These are phyloP conservation scores for Stereocaulon alpinum DNA, from an alignment of 495 filamentous ascomycete genomes.

Conservation along the genomic window DNA sequence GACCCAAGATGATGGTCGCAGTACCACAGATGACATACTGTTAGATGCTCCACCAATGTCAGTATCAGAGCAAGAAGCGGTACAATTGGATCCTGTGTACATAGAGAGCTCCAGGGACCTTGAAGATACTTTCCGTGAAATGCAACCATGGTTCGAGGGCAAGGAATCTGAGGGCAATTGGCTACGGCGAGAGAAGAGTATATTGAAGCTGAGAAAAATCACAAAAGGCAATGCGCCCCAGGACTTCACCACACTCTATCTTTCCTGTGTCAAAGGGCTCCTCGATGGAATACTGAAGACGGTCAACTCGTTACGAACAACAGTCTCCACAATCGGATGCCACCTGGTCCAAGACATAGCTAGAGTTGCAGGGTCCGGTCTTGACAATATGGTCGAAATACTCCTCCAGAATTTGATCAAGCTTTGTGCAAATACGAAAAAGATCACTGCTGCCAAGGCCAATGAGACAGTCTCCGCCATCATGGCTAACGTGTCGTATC, in stretches of 20 bases:
- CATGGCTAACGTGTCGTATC: constrained; percentile 68
- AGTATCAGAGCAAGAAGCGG: constrained; percentile 44
- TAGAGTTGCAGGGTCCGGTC: constrained; percentile 56
- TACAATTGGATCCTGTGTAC: constrained; percentile 66
- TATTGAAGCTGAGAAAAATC: constrained; percentile 63
- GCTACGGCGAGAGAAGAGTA: constrained; percentile 69
- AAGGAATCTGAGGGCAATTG: constrained; percentile 88
- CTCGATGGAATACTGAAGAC: constrained; percentile 88
- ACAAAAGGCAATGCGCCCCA: constrained; percentile 74
- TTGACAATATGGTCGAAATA: constrained; percentile 85
- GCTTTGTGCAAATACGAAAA: constrained; percentile 76
- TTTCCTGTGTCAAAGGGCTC: constrained; percentile 57
- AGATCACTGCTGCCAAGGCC: constrained; percentile 72
- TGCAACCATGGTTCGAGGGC: constrained; percentile 76
- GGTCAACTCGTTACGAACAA: constrained; percentile 77
- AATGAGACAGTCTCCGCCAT: constrained; percentile 67
- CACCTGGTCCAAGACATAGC: constrained; percentile 80
- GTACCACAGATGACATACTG: constrained; percentile 10
- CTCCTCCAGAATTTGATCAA: constrained; percentile 84
- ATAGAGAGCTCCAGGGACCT: constrained; percentile 73
- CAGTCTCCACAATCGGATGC: constrained; percentile 74
- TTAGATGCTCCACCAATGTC: constrained; percentile 35
- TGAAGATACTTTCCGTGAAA: constrained; percentile 70
- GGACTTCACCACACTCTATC: constrained; percentile 59
- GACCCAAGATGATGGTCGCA: constrained; percentile 26